phyloP scores from a whole-genome alignment of 345 rosid genomes.

The Eutrema yunnanense region DNA sequence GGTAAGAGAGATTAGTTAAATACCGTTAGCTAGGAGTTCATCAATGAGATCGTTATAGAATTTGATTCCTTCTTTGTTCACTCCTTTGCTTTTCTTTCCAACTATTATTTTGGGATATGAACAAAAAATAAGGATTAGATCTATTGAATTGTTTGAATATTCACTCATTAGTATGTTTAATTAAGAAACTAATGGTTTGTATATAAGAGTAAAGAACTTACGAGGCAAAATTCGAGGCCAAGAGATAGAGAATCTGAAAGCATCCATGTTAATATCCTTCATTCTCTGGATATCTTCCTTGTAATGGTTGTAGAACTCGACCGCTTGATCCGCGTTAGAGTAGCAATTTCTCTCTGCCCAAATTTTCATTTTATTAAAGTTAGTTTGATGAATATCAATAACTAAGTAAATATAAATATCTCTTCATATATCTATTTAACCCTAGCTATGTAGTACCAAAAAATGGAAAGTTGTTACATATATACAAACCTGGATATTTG shows the following conservation, averaged over 20 bases:
- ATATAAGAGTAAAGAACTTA: slow-evolving; percentile 11
- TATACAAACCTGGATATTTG: slow-evolving; percentile 24
- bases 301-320: slow-evolving; percentile 35
- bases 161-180: not conserved
- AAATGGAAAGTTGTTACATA: not conserved
- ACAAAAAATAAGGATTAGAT: not conserved
- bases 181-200: not conserved
- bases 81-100: slow-evolving; percentile 41
- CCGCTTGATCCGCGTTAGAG: slow-evolving; percentile 28
- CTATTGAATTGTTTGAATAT: not conserved
- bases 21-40: slow-evolving; percentile 44
- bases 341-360: slow-evolving; percentile 31
- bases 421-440: not conserved
- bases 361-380: not conserved
- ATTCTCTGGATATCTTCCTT: slow-evolving; percentile 38
- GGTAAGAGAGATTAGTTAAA: not conserved
- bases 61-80: slow-evolving; percentile 42
- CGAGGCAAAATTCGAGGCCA: slow-evolving; percentile 52
- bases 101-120: slow-evolving; percentile 4
- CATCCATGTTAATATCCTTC: slow-evolving; percentile 39
- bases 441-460: not conserved
- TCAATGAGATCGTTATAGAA: slow-evolving; percentile 49
- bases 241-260: slow-evolving; percentile 50
- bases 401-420: not conserved
- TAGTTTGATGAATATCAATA: not conserved